A percentile compares a stretch with the other conserved stretches of the same genome.
phyloP scores from a whole-genome alignment of 208 protist species.

The Trypanosoma boissoni region DNA sequence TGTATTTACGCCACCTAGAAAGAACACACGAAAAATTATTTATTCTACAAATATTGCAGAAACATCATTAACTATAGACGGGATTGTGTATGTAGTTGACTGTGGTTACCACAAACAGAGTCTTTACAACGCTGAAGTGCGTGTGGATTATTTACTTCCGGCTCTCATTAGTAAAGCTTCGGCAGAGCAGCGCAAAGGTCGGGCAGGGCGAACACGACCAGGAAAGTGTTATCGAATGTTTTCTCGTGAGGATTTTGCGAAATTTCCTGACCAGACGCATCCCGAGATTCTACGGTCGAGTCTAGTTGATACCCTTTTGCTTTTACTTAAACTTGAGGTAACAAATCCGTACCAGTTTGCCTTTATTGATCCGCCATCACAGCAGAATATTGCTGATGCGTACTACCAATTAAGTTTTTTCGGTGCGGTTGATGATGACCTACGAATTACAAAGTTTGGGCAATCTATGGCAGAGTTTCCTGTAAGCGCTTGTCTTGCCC shows the following conservation, averaged over 20 bases:
- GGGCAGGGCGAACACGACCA: conserved; percentile 97
- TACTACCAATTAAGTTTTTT: conserved; percentile 97
- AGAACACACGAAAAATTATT: conserved; percentile 92
- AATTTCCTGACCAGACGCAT: conserved; percentile 75
- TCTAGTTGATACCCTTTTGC: conserved; percentile 93
- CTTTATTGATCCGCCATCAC: conserved; percentile 97
- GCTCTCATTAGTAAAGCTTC: conserved; percentile 98
- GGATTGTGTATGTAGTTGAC: conserved; percentile 99
- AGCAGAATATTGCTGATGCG: conserved; percentile 95
- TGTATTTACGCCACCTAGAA: conserved; percentile 47
- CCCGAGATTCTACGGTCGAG: conserved; percentile 98
- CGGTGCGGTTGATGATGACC: conserved; percentile 97
- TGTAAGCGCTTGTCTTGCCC: conserved; percentile 90
- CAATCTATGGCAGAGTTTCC: conserved; percentile 67
- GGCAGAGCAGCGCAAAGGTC: conserved; percentile 99
- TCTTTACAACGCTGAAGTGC: conserved; percentile 93
- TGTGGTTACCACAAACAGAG: conserved; percentile 99
- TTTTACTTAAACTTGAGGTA: conserved; percentile 96
- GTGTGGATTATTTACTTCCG: conserved; percentile 97
- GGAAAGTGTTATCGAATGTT: conserved; percentile 98
- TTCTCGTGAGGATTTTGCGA: conserved; percentile 79
- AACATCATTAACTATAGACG: conserved; percentile 99
- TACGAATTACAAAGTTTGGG: conserved; percentile 71
- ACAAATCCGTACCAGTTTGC: conserved; percentile 96
- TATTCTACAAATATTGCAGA: conserved; percentile 99